Percentiles rank a stretch among this genome's conserved stretches.
phyloP scores from a whole-genome alignment of 352 stramenopile genomes.

The Phytophthora podocarpi region DNA sequence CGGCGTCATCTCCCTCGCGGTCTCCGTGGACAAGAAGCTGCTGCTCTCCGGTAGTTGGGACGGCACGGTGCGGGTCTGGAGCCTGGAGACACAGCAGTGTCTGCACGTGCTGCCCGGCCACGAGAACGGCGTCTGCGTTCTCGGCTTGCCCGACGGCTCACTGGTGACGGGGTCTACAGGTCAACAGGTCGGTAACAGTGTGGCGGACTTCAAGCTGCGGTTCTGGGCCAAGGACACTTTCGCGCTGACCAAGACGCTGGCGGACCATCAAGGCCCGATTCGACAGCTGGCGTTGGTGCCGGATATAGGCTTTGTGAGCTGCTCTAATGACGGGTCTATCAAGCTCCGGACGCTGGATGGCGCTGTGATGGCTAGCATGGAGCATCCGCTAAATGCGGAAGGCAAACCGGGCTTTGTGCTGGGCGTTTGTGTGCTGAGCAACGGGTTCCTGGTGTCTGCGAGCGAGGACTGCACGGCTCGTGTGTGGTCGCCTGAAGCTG shows the following conservation, averaged over 20 bases:
- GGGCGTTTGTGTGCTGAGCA: slow-evolving; percentile 63
- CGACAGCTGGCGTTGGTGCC: slow-evolving; percentile 71
- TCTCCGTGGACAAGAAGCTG: slow-evolving; percentile 41
- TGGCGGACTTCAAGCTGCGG: slow-evolving; percentile 80
- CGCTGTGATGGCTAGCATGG: slow-evolving; percentile 62
- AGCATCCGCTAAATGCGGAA: slow-evolving; percentile 79
- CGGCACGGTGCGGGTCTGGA: slow-evolving; percentile 79
- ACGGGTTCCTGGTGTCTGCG: slow-evolving; percentile 67
- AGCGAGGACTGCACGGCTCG: slow-evolving; percentile 86
- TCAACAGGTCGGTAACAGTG: slow-evolving; percentile 71
- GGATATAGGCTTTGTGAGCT: slow-evolving; percentile 80
- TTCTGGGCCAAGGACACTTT: slow-evolving; percentile 70
- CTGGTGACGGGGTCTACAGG: slow-evolving; percentile 83
- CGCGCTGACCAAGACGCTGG: slow-evolving; percentile 55
- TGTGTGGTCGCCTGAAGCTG: slow-evolving; percentile 67
- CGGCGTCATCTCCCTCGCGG: slow-evolving; percentile 74
- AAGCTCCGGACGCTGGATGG: slow-evolving; percentile 72
- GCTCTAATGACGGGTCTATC: slow-evolving; percentile 84
- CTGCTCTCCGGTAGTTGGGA: slow-evolving; percentile 86
- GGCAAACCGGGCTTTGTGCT: slow-evolving; percentile 87
- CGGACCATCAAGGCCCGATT: slow-evolving; percentile 73
- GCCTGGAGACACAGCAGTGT: slow-evolving; percentile 54
- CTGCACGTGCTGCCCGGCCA: slow-evolving; percentile 64
- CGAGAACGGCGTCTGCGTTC: slow-evolving; percentile 86
- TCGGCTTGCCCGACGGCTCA: slow-evolving; percentile 60